phyloP scores from a whole-genome alignment of 2,329 filamentous ascomycete species.

The Colletotrichum incanum region DNA sequence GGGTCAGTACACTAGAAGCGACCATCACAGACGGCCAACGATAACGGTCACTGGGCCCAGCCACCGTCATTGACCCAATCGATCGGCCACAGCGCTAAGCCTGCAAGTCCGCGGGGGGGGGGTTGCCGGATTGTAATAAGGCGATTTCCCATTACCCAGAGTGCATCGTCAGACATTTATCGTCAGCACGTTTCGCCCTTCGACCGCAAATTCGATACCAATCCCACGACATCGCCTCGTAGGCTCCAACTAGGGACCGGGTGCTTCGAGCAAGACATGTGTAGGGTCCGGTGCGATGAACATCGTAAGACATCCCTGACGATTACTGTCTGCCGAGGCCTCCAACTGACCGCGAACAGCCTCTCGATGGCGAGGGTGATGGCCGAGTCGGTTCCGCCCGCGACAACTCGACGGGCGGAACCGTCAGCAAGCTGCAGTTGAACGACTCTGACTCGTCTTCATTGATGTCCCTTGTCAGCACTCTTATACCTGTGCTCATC shows the following conservation, averaged over 20 bases:
- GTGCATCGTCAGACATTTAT: background rate
- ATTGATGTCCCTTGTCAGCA: conserved; percentile 61
- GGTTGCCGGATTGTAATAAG: background rate
- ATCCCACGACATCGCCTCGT: background rate
- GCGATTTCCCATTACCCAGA: background rate
- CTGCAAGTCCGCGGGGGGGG: background rate
- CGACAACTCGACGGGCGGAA: conserved; percentile 57
- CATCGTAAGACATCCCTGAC: conserved; percentile 16
- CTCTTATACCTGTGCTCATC: conserved; percentile 67
- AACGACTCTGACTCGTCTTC: conserved; percentile 58
- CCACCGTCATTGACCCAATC: conserved; percentile 3
- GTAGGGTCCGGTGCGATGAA: conserved; percentile 3
- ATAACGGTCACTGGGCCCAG: background rate
- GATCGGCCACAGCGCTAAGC: conserved; percentile 6
- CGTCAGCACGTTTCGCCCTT: conserved; percentile 1
- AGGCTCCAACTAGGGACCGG: background rate
- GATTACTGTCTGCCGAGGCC: background rate
- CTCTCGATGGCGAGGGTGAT: conserved; percentile 50
- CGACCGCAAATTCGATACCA: background rate
- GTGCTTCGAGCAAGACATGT: conserved; percentile 8
- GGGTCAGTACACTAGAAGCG: background rate
- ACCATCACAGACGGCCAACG: background rate
- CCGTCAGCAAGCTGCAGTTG: conserved; percentile 53
- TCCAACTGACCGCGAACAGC: conserved; percentile 26
- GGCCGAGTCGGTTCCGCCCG: conserved; percentile 61